phyloP scores from a whole-genome alignment of 768 basidiomycete genomes.

The Lentinula edodes region DNA sequence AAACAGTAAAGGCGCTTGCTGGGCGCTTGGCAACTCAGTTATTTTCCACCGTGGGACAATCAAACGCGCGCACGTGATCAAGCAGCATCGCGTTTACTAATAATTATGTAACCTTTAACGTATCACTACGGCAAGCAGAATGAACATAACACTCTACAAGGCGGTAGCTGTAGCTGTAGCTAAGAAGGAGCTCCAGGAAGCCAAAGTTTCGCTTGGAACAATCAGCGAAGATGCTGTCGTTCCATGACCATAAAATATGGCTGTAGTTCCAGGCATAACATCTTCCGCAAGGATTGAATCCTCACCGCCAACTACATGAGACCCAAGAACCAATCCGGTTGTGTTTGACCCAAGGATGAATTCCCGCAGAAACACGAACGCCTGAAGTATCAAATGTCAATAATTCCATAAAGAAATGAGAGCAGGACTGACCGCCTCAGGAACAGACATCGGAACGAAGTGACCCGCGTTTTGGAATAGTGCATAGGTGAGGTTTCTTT shows the following conservation, averaged over 20 bases:
- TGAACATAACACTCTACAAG: neutral
- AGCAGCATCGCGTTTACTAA: no score
- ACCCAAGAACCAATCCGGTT: slow-evolving; percentile 48
- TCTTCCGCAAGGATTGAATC: slow-evolving; percentile 26
- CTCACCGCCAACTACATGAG: slow-evolving; percentile 42
- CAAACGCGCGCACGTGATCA: no score
- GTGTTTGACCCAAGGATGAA: slow-evolving; percentile 61
- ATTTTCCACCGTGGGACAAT: no score
- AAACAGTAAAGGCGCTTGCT: no score
- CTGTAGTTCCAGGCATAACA: slow-evolving; percentile 31
- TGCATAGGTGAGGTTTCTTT: slow-evolving; percentile 59
- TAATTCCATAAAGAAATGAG: no score
- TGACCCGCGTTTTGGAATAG: slow-evolving; percentile 38
- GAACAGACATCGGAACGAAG: slow-evolving; percentile 29
- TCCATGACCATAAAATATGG: slow-evolving; percentile 36
- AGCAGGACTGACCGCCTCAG: slow-evolving; percentile 28
- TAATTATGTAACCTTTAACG: no score
- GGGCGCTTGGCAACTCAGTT: no score
- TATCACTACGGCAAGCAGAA: neutral
- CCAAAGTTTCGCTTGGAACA: slow-evolving; percentile 6
- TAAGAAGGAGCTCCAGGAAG: slow-evolving; percentile 7
- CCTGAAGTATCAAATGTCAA: slow-evolving; percentile 28
- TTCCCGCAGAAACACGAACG: slow-evolving; percentile 55
- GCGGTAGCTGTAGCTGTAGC: slow-evolving; percentile 9
- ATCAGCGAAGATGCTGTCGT: slow-evolving; percentile 36